Percentiles rank a stretch among this genome's conserved stretches.
Conservation (phyloP, 768 basidiomycete species). For the Phlebiopsis gigantea region DNA sequence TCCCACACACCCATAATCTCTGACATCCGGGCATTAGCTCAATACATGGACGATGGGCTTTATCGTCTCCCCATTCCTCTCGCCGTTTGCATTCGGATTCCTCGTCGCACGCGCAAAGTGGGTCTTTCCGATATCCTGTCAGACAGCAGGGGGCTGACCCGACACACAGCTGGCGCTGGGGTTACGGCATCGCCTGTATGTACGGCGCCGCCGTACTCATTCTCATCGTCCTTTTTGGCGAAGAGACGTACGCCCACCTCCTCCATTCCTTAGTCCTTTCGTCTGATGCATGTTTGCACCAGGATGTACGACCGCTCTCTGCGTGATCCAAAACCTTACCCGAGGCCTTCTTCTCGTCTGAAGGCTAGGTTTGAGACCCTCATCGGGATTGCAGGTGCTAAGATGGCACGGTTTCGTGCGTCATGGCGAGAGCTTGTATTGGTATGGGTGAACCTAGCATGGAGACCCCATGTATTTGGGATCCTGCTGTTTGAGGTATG, state of each 20-base stretch:
- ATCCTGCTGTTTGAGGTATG: constrained; percentile 48
- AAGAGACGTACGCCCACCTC: constrained; percentile 50
- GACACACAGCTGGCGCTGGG: constrained; percentile 50
- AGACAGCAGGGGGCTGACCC: not conserved
- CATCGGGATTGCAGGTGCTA: constrained; percentile 55
- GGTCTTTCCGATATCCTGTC: not conserved
- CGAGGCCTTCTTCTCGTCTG: constrained; percentile 36
- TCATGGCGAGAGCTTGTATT: constrained; percentile 43
- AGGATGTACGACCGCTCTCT: constrained; percentile 61
- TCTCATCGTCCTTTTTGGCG: constrained; percentile 53
- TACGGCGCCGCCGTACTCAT: constrained; percentile 51
- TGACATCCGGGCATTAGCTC: constrained; percentile 37
- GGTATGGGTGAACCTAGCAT: constrained; percentile 47
- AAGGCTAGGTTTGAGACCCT: constrained; percentile 52
- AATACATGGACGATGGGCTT: constrained; percentile 74
- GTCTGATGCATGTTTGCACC: not conserved
- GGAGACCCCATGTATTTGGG: constrained; percentile 56
- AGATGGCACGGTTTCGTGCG: constrained; percentile 50
- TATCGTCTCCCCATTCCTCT: constrained; percentile 57
- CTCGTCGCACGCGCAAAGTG: constrained; percentile 50
- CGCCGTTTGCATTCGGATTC: constrained; percentile 66
- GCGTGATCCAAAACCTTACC: constrained; percentile 36
- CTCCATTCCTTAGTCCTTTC: not conserved
- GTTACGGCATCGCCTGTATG: constrained; percentile 60
- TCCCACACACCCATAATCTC: not conserved